Conservation (phyloP, 148 eudicot species). For the Rhododendron kiyosumense region DNA sequence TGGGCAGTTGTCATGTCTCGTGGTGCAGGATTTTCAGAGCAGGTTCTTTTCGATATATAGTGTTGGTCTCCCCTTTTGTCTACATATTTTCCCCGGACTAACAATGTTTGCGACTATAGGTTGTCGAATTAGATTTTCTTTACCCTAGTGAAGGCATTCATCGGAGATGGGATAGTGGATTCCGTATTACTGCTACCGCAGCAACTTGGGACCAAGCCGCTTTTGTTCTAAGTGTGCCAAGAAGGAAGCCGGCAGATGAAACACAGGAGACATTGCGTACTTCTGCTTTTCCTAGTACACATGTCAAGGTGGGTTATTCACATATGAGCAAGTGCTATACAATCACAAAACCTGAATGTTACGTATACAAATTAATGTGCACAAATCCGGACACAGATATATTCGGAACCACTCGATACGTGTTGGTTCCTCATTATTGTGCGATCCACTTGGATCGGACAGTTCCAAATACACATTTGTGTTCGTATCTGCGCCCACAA, state of each 20-base stretch:
- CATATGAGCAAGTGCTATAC: background rate
- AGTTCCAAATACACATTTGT: background rate
- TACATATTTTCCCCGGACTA: background rate
- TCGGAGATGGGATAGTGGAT: conserved; percentile 14
- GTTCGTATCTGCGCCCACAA: background rate
- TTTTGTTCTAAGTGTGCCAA: conserved; percentile 20
- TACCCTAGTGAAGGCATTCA: conserved; percentile 26
- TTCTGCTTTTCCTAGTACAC: conserved; percentile 19
- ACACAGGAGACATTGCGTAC: conserved; percentile 18
- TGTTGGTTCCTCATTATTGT: background rate
- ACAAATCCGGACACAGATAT: background rate
- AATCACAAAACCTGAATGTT: background rate
- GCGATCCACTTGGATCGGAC: background rate
- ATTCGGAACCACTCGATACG: background rate
- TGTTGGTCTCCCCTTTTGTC: background rate
- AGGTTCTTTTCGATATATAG: conserved; percentile 36
- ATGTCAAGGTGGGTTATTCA: conserved; percentile 15
- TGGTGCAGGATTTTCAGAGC: conserved; percentile 56
- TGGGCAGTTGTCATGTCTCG: conserved; percentile 87
- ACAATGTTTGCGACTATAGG: background rate
- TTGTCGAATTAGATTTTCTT: conserved; percentile 12
- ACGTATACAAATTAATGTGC: background rate
- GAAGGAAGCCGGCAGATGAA: conserved; percentile 12
- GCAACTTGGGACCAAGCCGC: conserved; percentile 24
- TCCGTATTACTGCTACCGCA: conserved; percentile 21